These are phyloP conservation scores for Pseudopyricularia cyperi DNA, from an alignment of 2,329 filamentous ascomycete species.

Conservation along the genomic window DNA sequence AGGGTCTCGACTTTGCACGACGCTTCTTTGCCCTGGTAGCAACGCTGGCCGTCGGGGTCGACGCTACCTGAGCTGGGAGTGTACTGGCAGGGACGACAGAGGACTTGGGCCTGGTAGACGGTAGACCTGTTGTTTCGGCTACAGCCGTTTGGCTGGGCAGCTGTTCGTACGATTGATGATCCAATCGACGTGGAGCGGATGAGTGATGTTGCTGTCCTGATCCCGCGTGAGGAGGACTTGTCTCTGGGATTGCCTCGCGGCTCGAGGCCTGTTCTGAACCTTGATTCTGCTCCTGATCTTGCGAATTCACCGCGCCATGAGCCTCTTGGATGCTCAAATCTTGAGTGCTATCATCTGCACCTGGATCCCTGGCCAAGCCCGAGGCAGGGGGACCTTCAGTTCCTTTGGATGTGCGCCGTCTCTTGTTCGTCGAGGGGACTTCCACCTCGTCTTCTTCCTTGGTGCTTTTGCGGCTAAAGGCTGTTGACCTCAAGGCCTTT, in stretches of 20 bases:
- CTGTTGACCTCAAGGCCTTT: slow-evolving; percentile 27
- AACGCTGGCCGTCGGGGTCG: not conserved
- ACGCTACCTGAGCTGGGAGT: not conserved
- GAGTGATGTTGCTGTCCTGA: not conserved
- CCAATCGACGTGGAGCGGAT: not conserved
- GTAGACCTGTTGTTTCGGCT: not conserved
- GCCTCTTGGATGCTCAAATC: slow-evolving; percentile 1
- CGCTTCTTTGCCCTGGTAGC: not conserved
- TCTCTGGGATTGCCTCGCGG: slow-evolving; percentile 10
- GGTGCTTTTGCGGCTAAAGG: slow-evolving; percentile 14
- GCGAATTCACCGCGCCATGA: not conserved
- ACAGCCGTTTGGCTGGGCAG: not conserved
- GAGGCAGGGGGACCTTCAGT: not conserved
- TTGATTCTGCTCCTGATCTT: not conserved
- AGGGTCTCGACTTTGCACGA: not conserved
- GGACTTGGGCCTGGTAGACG: not conserved
- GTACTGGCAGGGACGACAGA: not conserved
- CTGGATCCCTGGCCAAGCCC: not conserved
- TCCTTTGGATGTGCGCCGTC: not conserved
- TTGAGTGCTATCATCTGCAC: not conserved
- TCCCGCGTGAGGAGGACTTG: slow-evolving; percentile 6
- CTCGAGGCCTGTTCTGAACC: not conserved
- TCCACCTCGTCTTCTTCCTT: slow-evolving; percentile 21
- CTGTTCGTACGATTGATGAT: not conserved
- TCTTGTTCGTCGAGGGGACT: slow-evolving; percentile 19